Base-by-base conservation (phyloP, 1,139 yeast species). In the Magnusiomyces fungicola region DNA sequence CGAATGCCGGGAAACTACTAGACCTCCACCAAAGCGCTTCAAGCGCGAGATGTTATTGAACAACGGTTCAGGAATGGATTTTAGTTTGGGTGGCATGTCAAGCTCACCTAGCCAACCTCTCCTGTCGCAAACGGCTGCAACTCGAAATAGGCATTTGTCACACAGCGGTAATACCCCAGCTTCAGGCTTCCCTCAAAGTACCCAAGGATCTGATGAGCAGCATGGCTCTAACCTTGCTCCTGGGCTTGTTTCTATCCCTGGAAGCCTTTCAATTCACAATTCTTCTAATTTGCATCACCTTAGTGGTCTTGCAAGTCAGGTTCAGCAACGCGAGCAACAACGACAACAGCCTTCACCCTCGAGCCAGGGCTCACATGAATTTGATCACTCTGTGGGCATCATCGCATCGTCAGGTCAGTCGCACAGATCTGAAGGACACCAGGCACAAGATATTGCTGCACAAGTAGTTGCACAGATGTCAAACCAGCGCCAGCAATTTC, bases 1-100 rank as follows among this genome's bases (percentile, higher is more conserved):
- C 1, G 83, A 80, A 50, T 90, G 97, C 66, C 74, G 87, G 47
- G 77, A 75, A 21, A 60, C 71, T 6, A 53, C 60, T 14, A 55
- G 63, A 3, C 65, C 64, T 9, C 57, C 63, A 14, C 57, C 63
- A 18, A 16, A 48, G 45, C 36, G 47, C 38, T 33, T 45, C 39
- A 4, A 25, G 23, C 34, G 38, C 19, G 47, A 34, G n/a, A 22
- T 10, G 42, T n/a, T 36, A 19, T n/a, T 21, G 9, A 19, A 18
- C 3, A 19, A 18, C 41, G 9, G 34, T 32, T 32, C 36, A 9
- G 12, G 30, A 7, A 32, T 32, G 9, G 36, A 32, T n/a, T 32
- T 32, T 18, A 32, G 16, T 18, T 32, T 32, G 16, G 36, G 16
- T 9, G n/a, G n/a, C 36, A 32, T 32, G 36, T n/a, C 16, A 30